A percentile compares a stretch with the other conserved stretches of the same genome.
Conservation (phyloP, 805 yeast species). For the Teunomyces gatunensis region DNA sequence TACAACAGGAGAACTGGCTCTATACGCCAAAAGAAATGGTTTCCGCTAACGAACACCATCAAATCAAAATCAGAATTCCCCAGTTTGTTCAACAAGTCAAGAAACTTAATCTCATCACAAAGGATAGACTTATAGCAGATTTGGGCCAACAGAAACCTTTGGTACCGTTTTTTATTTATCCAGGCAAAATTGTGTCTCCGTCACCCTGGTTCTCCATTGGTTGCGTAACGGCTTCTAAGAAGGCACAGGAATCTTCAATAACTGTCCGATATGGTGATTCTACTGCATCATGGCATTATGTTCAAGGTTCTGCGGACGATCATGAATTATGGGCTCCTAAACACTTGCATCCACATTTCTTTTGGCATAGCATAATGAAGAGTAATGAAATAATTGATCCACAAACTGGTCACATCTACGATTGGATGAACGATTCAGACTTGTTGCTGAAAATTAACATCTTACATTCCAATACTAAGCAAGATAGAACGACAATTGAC, state of each 20-base stretch:
- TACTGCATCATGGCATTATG: constrained; percentile 43
- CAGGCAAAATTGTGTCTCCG: constrained; percentile 23
- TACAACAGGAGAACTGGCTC: constrained; percentile 31
- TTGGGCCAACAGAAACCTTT: constrained; percentile 44
- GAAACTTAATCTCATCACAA: constrained; percentile 38
- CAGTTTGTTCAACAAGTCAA: constrained; percentile 44
- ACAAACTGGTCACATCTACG: constrained; percentile 17
- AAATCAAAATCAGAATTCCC: constrained; percentile 49
- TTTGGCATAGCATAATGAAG: constrained; percentile 47
- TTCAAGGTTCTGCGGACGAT: constrained; percentile 95
- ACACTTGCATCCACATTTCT: constrained; percentile 48
- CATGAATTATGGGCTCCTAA: constrained; percentile 76
- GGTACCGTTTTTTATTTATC: constrained; percentile 70
- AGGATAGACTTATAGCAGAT: constrained; percentile 23
- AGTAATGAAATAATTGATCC: constrained; percentile 17
- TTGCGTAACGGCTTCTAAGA: constrained; percentile 61
- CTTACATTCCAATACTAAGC: constrained; percentile 3
- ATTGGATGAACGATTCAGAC: constrained; percentile 23
- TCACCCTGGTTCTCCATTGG: constrained; percentile 35
- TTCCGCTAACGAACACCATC: constrained; percentile 52
- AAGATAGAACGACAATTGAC: neutral
- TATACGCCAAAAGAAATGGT: constrained; percentile 53
- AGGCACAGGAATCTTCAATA: constrained; percentile 8
- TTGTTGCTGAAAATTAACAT: constrained; percentile 16
- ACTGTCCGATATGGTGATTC: constrained; percentile 7